A percentile compares a stretch with the other conserved stretches of the same genome.
phyloP scores from a whole-genome alignment of 2,329 filamentous ascomycete genomes.

The Pseudogymnoascus sp. region DNA sequence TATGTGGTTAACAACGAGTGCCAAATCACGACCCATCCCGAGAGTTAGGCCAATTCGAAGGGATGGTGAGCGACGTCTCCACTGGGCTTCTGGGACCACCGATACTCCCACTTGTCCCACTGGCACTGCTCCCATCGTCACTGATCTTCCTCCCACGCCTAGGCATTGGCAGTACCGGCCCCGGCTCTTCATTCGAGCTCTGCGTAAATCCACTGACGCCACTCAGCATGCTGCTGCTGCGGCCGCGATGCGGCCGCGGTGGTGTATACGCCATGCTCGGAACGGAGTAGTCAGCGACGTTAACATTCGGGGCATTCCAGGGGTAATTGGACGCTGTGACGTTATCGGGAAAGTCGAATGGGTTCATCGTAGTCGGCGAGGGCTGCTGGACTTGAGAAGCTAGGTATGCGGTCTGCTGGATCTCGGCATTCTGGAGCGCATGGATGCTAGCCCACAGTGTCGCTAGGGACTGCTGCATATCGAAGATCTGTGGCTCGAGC shows the following conservation, averaged over 20 bases:
- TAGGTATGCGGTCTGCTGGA: constrained; percentile 8
- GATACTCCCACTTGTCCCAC: constrained; percentile 32
- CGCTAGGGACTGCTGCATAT: constrained; percentile 9
- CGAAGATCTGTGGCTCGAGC: constrained; percentile 10
- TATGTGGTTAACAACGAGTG: neutral
- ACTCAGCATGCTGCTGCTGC: constrained; percentile 59
- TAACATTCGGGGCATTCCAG: constrained; percentile 11
- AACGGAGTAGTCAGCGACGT: constrained; percentile 10
- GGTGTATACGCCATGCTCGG: constrained; percentile 12
- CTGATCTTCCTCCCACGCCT: constrained; percentile 27
- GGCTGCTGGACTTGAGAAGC: neutral
- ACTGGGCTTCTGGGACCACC: constrained; percentile 44
- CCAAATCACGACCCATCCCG: neutral
- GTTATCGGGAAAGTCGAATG: constrained; percentile 9
- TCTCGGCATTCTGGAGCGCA: constrained; percentile 10
- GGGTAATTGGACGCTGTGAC: constrained; percentile 12
- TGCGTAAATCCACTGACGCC: constrained; percentile 59
- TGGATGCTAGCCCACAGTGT: constrained; percentile 12
- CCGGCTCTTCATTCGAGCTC: constrained; percentile 43
- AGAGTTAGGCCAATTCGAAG: constrained; percentile 2
- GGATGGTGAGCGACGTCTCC: neutral
- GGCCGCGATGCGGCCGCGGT: constrained; percentile 35
- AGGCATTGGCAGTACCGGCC: constrained; percentile 14
- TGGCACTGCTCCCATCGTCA: constrained; percentile 29
- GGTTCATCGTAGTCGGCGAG: constrained; percentile 3